Percentiles rank a stretch among this genome's conserved stretches.
phyloP scores from a whole-genome alignment of 805 yeast genomes.

The Wickerhamiella azyma region DNA sequence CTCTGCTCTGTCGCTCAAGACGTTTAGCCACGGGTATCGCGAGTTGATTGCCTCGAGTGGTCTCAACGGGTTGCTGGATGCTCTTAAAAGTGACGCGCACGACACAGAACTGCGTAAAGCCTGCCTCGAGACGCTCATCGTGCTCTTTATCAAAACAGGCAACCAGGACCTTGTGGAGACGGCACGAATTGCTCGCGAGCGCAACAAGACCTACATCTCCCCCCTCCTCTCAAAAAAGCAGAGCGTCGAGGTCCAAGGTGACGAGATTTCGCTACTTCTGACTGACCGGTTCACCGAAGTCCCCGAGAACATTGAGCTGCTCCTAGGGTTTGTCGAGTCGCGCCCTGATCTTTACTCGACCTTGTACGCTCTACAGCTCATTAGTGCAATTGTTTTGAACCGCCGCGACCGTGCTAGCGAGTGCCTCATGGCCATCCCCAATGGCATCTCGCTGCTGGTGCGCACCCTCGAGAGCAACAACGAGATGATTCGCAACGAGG shows the following conservation, averaged over 20 bases:
- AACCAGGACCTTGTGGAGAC: constrained; percentile 59
- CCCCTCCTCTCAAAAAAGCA: constrained; percentile 17
- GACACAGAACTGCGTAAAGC: constrained; percentile 67
- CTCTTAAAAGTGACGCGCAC: constrained; percentile 50
- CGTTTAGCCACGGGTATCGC: constrained; percentile 75
- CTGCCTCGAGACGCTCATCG: constrained; percentile 69
- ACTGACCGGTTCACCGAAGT: constrained; percentile 80
- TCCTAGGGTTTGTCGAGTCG: constrained; percentile 38
- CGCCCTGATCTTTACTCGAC: constrained; percentile 56
- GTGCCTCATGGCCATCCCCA: constrained; percentile 54
- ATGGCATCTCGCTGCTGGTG: constrained; percentile 69
- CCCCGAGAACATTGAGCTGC: constrained; percentile 33
- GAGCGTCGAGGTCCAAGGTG: constrained; percentile 36
- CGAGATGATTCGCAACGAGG: constrained; percentile 79
- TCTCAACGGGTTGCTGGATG: constrained; percentile 52
- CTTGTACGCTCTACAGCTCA: constrained; percentile 67
- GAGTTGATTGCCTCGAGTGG: constrained; percentile 87
- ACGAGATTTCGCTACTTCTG: constrained; percentile 86
- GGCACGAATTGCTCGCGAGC: constrained; percentile 40
- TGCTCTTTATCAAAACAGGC: constrained; percentile 53
- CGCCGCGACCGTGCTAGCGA: constrained; percentile 66
- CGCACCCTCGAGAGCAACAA: constrained; percentile 44
- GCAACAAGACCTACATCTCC: constrained; percentile 20
- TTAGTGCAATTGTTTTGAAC: constrained; percentile 70
- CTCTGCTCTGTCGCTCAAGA: constrained; percentile 78